Evolutionary conservation across 1,139 yeast genomes (phyloP), one percentile per base, ranked within the genome.

Genomic region (Yamadazyma sp.): DNA sequence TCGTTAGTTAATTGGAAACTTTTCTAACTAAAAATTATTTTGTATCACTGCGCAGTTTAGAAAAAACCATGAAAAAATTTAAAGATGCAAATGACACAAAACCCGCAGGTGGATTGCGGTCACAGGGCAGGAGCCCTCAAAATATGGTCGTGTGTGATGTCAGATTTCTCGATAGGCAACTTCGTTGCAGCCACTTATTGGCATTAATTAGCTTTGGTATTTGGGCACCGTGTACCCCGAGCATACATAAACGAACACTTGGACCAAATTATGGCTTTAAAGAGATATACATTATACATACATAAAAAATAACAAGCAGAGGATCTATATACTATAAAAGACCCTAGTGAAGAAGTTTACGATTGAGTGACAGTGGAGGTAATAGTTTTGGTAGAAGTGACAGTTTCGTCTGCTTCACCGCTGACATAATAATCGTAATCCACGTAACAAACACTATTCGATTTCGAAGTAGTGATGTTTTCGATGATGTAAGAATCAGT

Each of bases 361-460:
- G 46, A 20, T 41, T 43, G 41, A 15, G 77, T 70, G 14, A 71
- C 63, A 7, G 77, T 72, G 9, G 62, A 51, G 46, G 58, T 61
- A 27, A 69, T 50, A 15, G 75, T 69, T 20, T 70, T 59, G 5
- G 75, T 69, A 11, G 73, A 66, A 32, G 68, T 62, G 30, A 56
- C 64, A 16, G 59, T 62, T 34, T 53, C 54, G 17, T 54, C 69
- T 12, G 60, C 51, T 42, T 58, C 64, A 34, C 50, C 62, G 14
- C 59, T 55, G 33, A 56, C 58, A 51, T 71, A 69, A 55, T 69
- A 72, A 49, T 70, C 75, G 51, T 68, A 71, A 50, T 71, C 63
- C 18, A 72, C 70, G 34, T 61, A 49, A 49, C 77, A 72, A 17
- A 68, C 66, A 38, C 64, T 64, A 39, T 53, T 58, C 5, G 69